Conservation (phyloP, 306 rosid species). For the Casuarina glauca region DNA sequence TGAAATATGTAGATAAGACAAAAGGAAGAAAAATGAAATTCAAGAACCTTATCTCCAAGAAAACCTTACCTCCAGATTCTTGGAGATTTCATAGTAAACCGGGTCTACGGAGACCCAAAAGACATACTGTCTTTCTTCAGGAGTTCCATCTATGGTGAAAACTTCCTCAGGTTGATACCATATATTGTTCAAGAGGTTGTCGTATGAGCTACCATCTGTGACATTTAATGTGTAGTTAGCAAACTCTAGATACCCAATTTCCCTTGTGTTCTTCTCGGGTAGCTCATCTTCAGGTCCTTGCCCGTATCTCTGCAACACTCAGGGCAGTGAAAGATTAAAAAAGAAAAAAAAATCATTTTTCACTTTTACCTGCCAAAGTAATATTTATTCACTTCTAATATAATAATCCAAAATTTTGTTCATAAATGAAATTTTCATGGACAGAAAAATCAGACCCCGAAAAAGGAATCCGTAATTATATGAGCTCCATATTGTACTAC, state of each 20-base stretch:
- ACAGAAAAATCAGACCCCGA: no score
- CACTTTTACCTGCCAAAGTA: no score
- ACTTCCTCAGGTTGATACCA: conserved; percentile 69
- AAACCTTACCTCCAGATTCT: conserved; percentile 30
- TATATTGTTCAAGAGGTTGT: conserved; percentile 53
- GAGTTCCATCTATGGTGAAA: conserved; percentile 56
- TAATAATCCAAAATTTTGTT: no score
- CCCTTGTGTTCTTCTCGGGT: conserved; percentile 57
- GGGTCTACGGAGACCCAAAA: conserved; percentile 58
- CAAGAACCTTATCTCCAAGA: no score
- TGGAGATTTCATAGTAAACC: conserved; percentile 30
- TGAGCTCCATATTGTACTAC: no score
- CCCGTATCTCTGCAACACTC: conserved; percentile 44
- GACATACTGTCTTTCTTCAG: conserved; percentile 51
- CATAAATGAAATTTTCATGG: no score
- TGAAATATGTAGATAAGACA: no score
- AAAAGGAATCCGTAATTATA: no score
- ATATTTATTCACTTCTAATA: no score
- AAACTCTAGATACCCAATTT: conserved; percentile 42
- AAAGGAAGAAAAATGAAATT: not conserved
- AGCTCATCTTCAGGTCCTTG: conserved; percentile 37
- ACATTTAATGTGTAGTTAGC: conserved; percentile 47
- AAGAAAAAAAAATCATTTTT: no score
- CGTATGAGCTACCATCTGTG: conserved; percentile 13
- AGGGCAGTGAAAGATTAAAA: no score